Percentiles rank a stretch among this genome's conserved stretches.
These are phyloP conservation scores for Leptographium galeiforme DNA, from an alignment of 2,329 filamentous ascomycete species.

Conservation along the genomic window DNA sequence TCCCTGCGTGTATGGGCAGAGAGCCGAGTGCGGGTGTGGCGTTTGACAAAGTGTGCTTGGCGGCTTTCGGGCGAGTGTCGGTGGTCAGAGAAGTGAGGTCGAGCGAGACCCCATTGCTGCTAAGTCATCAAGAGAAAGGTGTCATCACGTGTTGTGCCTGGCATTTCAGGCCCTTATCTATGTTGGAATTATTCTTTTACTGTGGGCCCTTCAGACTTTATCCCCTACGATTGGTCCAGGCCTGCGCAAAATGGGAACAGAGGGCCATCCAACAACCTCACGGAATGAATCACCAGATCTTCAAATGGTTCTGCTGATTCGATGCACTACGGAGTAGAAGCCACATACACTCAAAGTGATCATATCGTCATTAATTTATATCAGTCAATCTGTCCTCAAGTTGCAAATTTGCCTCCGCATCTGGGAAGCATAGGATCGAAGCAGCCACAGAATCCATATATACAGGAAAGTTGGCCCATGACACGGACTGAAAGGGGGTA, in stretches of 20 bases:
- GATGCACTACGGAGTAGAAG: not conserved
- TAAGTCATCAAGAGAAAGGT: conserved; percentile 1
- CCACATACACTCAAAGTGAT: not conserved
- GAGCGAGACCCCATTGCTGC: not conserved
- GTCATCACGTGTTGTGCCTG: not conserved
- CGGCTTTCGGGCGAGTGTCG: not conserved
- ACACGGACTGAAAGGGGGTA: not conserved
- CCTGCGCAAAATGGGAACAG: too few relatives aligned
- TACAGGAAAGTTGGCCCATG: not conserved
- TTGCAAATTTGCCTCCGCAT: not conserved
- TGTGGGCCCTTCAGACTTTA: too few relatives aligned
- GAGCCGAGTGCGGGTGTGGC: not conserved
- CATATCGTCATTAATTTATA: not conserved
- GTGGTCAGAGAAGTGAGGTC: not conserved
- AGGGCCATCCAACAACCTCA: too few relatives aligned
- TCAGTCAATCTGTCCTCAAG: not conserved
- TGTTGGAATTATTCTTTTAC: too few relatives aligned
- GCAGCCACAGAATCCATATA: not conserved
- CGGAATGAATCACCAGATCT: too few relatives aligned
- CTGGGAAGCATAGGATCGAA: not conserved
- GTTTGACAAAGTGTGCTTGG: not conserved
- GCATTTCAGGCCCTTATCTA: not conserved
- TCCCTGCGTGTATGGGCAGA: not conserved
- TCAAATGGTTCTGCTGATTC: too few relatives aligned
- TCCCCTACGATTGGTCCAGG: too few relatives aligned